phyloP scores from a whole-genome alignment of 192 early-diverging fungal genomes.

The Allomyces arbusculus region DNA sequence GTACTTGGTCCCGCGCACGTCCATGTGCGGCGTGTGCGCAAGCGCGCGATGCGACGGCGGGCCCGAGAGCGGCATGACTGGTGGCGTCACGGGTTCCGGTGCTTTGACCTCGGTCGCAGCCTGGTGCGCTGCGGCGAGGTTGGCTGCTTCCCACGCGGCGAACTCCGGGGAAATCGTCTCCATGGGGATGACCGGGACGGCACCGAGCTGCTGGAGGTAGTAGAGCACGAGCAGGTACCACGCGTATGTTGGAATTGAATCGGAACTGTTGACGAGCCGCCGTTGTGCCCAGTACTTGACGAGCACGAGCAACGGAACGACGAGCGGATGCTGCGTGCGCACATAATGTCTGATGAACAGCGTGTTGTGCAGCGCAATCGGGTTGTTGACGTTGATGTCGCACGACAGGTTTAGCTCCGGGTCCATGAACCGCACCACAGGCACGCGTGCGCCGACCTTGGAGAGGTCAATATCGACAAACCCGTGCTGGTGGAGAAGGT shows the following conservation, averaged over 20 bases:
- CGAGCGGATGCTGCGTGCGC: constrained; percentile 52
- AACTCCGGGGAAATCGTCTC: too few relatives aligned
- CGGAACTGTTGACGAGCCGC: constrained; percentile 64
- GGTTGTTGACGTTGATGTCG: constrained; percentile 89
- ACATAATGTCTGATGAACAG: constrained; percentile 78
- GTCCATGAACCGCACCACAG: constrained; percentile 82
- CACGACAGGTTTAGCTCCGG: constrained; percentile 69
- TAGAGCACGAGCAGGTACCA: constrained; percentile 86
- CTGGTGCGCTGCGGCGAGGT: constrained; percentile 66
- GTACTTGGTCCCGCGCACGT: not conserved
- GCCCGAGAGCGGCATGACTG: not conserved
- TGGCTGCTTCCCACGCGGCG: constrained; percentile 42
- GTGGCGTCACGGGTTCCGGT: constrained; percentile 1
- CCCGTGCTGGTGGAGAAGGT: not conserved
- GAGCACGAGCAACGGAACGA: constrained; percentile 68
- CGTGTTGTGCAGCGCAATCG: constrained; percentile 74
- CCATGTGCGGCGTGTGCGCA: too few relatives aligned
- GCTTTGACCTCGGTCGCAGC: constrained; percentile 1
- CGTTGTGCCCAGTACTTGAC: constrained; percentile 82
- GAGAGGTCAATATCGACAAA: constrained; percentile 2
- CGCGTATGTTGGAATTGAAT: constrained; percentile 63
- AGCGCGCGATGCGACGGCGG: not conserved
- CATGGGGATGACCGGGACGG: too few relatives aligned
- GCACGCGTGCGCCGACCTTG: constrained; percentile 60
- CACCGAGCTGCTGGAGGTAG: constrained; percentile 57